These are phyloP conservation scores for Medicago arabica DNA, from an alignment of 306 rosid genomes.

Conservation along the genomic window DNA sequence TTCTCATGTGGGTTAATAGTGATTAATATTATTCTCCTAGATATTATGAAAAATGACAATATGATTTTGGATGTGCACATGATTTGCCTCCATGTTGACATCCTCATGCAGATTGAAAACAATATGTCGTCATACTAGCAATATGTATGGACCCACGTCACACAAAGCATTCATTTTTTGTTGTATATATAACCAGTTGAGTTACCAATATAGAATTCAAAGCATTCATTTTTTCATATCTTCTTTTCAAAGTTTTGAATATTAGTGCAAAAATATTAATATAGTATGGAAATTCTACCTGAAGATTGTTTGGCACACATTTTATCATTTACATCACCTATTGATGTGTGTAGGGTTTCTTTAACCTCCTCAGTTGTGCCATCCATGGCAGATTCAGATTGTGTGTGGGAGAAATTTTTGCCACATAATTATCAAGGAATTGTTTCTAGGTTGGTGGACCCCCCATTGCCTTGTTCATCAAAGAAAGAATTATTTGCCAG, in stretches of 20 bases:
- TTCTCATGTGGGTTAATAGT: too few species aligned
- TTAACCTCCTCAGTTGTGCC: constrained; percentile 41
- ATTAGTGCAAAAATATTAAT: neutral
- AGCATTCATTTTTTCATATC: neutral
- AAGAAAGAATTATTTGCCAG: constrained; percentile 54
- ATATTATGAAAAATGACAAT: neutral
- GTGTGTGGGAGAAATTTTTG: constrained; percentile 57
- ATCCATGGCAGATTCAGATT: constrained; percentile 53
- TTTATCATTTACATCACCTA: constrained; percentile 58
- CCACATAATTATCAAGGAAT: constrained; percentile 49
- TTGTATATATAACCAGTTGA: neutral
- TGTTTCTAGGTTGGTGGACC: constrained; percentile 52
- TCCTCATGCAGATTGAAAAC: neutral
- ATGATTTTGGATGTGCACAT: constrained; percentile 51
- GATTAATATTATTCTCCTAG: too few species aligned
- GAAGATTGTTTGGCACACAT: constrained; percentile 62
- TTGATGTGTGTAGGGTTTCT: constrained; percentile 51
- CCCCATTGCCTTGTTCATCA: constrained; percentile 47
- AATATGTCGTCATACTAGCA: constrained; percentile 60
- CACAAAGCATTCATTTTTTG: neutral
- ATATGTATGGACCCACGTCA: constrained; percentile 34
- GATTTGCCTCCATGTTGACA: constrained; percentile 50
- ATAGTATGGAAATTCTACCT: constrained; percentile 50
- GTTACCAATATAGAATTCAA: neutral
- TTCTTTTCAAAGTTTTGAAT: neutral